Percentiles rank a stretch among this genome's conserved stretches.
Evolutionary conservation across 805 yeast genomes (phyloP).

Genomic region (Nematodospora valgi): DNA sequence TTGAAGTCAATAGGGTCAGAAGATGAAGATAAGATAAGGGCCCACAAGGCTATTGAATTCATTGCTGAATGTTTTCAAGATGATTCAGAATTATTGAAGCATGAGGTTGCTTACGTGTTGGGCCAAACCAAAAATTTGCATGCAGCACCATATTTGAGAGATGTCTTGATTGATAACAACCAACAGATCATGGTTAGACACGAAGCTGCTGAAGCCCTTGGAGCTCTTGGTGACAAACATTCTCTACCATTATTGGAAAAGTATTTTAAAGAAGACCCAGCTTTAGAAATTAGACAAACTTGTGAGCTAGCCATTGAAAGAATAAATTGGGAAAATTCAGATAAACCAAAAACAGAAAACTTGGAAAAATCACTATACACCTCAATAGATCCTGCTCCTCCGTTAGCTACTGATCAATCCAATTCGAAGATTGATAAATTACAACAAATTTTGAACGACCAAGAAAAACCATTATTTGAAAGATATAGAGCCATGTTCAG

Average conservation of each 20-base stretch:
- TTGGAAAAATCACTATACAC: constrained; percentile 75
- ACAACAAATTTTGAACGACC: constrained; percentile 69
- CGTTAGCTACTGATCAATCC: constrained; percentile 59
- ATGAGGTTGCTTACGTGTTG: constrained; percentile 94
- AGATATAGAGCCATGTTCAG: constrained; percentile 99
- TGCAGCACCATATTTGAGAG: constrained; percentile 73
- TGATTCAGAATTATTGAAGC: constrained; percentile 86
- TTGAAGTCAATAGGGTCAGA: constrained; percentile 84
- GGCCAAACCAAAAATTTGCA: constrained; percentile 89
- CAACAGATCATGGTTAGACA: constrained; percentile 98
- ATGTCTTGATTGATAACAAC: constrained; percentile 57
- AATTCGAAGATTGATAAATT: constrained; percentile 62
- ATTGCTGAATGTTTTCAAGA: constrained; percentile 82
- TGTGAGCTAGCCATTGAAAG: constrained; percentile 96
- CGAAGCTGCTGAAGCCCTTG: constrained; percentile 98
- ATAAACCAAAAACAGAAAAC: constrained; percentile 58
- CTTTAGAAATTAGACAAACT: constrained; percentile 89
- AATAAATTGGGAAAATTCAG: constrained; percentile 87
- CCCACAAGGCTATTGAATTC: constrained; percentile 69
- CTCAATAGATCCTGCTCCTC: constrained; percentile 98
- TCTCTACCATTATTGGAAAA: constrained; percentile 64
- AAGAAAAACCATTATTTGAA: constrained; percentile 75
- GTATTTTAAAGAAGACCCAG: constrained; percentile 69
- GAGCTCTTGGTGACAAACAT: constrained; percentile 83
- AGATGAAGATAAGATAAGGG: constrained; percentile 47